These are phyloP conservation scores for Citrus sinensis DNA, from an alignment of 345 rosid genomes.

Conservation along the genomic window DVS_A1.0 CM039166.1:16960501-16961000, in stretches of 20 bases:
- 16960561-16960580: not conserved
- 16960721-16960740: not conserved
- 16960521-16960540: conserved; percentile 3
- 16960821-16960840: too few species aligned
- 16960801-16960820: not conserved
- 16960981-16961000: too few species aligned
- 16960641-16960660: not conserved
- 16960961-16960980: too few species aligned
- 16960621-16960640: not conserved
- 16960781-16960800: not conserved
- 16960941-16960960: too few species aligned
- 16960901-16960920: too few species aligned
- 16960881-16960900: too few species aligned
- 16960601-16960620: not conserved
- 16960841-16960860: too few species aligned
- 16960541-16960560: not conserved
- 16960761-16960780: not conserved
- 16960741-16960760: not conserved
- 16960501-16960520: not conserved
- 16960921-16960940: too few species aligned
- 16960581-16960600: not conserved
- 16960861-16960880: too few species aligned
- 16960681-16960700: not conserved
- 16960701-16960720: not conserved
- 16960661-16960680: not conserved